Percentiles rank a stretch among this genome's conserved stretches.
These are phyloP conservation scores for Podaxis sp. DNA, from an alignment of 768 basidiomycete genomes.

Conservation along the genomic window DNA sequence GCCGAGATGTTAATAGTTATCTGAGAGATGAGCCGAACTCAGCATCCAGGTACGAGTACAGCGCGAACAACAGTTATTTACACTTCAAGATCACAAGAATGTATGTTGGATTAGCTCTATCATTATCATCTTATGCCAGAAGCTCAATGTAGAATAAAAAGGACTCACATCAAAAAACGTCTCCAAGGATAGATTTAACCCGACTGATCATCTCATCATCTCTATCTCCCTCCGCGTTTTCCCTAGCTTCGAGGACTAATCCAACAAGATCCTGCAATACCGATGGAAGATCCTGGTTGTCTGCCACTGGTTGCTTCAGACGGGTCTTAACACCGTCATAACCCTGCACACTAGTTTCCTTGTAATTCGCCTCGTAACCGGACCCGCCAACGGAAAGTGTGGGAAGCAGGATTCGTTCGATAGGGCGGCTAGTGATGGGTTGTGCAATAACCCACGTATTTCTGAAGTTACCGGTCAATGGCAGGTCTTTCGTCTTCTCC, in stretches of 20 bases:
- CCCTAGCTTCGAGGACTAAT: conserved; percentile 29
- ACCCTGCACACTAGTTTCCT: conserved; percentile 31
- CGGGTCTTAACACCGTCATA: conserved; percentile 25
- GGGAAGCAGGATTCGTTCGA: conserved; percentile 28
- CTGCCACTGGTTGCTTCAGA: conserved; percentile 24
- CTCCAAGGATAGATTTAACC: conserved; percentile 23
- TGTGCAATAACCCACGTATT: conserved; percentile 32
- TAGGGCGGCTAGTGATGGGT: conserved; percentile 26
- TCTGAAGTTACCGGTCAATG: conserved; percentile 23
- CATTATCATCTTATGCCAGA: not conserved
- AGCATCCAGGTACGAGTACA: too few species aligned
- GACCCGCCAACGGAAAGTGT: not conserved
- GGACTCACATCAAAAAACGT: conserved; percentile 17
- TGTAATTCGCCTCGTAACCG: conserved; percentile 15
- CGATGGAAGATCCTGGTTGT: conserved; percentile 23
- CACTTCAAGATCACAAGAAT: too few species aligned
- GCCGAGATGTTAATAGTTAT: too few species aligned
- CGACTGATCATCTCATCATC: conserved; percentile 23
- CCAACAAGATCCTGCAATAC: conserved; percentile 27
- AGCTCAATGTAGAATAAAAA: not conserved
- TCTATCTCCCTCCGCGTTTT: conserved; percentile 16
- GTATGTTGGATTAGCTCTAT: not conserved
- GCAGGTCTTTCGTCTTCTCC: conserved; percentile 18
- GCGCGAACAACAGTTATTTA: too few species aligned
- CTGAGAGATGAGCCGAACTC: too few species aligned